phyloP scores from a whole-genome alignment of 2,329 filamentous ascomycete species.

The Chalara sp. region DNA sequence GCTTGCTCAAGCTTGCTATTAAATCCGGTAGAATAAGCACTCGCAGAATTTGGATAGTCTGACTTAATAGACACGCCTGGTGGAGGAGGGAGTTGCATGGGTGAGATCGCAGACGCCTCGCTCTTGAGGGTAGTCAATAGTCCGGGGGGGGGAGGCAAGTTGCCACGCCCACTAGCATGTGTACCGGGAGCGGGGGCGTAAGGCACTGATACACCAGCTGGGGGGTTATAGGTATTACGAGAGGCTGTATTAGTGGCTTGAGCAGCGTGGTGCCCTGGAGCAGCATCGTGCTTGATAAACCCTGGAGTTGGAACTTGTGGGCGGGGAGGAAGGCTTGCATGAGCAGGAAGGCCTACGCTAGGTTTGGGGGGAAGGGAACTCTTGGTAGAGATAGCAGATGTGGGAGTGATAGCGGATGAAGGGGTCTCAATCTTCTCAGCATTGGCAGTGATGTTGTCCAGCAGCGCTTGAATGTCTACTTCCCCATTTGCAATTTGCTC shows the following conservation, averaged over 20 bases:
- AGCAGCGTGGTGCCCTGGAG: constrained; percentile 25
- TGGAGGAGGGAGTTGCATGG: not conserved
- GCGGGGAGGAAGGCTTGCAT: constrained; percentile 29
- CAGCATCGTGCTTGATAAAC: constrained; percentile 19
- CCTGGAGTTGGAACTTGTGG: constrained; percentile 25
- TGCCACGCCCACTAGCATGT: constrained; percentile 26
- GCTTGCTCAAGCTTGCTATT: too few species aligned
- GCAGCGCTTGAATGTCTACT: constrained; percentile 30
- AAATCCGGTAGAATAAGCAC: too few species aligned
- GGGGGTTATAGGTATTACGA: constrained; percentile 24
- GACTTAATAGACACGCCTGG: not conserved
- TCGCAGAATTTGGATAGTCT: too few species aligned
- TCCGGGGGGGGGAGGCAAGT: constrained; percentile 26
- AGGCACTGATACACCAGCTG: constrained; percentile 21
- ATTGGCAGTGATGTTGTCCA: constrained; percentile 31
- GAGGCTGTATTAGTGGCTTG: constrained; percentile 18
- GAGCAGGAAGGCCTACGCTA: constrained; percentile 21
- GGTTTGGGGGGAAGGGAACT: constrained; percentile 15
- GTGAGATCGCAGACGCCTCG: too few species aligned
- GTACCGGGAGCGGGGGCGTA: constrained; percentile 26
- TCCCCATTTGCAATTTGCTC: constrained; percentile 24
- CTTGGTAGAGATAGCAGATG: constrained; percentile 15
- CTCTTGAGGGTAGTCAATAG: not conserved
- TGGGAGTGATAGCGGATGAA: constrained; percentile 12
- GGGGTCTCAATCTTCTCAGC: constrained; percentile 25